Base-by-base conservation (phyloP, 2,329 filamentous ascomycete species). In the Fusarium sp. region DNA sequence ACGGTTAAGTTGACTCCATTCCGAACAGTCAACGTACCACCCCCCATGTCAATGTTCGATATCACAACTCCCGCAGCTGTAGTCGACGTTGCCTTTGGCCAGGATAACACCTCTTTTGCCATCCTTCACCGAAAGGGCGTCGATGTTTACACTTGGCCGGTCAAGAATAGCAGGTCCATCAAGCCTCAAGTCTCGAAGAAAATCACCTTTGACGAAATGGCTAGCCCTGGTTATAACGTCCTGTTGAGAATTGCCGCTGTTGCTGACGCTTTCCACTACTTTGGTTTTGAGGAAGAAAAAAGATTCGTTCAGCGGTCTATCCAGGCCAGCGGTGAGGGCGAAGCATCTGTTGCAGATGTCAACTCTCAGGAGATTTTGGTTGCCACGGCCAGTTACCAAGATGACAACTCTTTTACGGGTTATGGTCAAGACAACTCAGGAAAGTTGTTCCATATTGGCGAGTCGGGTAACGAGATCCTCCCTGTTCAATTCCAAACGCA, bases 41-140 rank as follows among this genome's bases (percentile, higher is more conserved):
- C 96, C 30, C 96, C 96, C 1, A 97, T 98, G 94, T 89, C 93
- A 16, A 85, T 95, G 66, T 91, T 91, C 70, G 92, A 97, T 59
- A 74, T 97, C 18, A 74, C 82, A 13, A 79, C 91, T 30, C 82
- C 86, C 15, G 85, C 85, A 0, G 89, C 90, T 54, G 85, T 89
- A 4, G 81, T 92, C 18, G 94, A 97, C 79, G 88, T 96, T 52
- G 88, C 91, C 0, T 89, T 97, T 70, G 91, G 88, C 50, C 83
- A 83, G 15, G 84, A 85, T 47, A 89, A 91, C 49, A 85, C 84
- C 2, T 83, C 84, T 9, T 85, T 98, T 75, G 93, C 89, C 5
- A 86, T 97, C 10, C 82, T 97, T 20, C 92, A 94, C 71, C 83
- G 86, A 30, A 76, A 81, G 16, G 88, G 87, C 2, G 81, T 97